A percentile compares a stretch with the other conserved stretches of the same genome.
Evolutionary conservation across 2,329 filamentous ascomycete genomes (phyloP).

Genomic region (Remersonia thermophila): DNA sequence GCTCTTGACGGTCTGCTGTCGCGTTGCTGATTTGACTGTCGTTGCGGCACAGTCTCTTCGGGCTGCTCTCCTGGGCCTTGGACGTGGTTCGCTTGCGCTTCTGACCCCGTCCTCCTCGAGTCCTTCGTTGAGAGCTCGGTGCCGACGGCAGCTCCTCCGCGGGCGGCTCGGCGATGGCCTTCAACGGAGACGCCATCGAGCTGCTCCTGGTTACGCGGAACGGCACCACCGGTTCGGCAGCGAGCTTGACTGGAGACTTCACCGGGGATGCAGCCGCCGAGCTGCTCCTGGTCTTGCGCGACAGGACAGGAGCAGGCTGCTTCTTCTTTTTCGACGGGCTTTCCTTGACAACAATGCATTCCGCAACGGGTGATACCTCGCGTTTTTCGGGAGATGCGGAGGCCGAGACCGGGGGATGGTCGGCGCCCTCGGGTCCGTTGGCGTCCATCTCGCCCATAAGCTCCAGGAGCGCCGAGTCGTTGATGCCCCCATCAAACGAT

Average conservation of each 20-base stretch:
- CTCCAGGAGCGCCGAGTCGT: constrained; percentile 35
- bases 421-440: constrained; percentile 22
- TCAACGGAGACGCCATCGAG: too few species aligned
- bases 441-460: constrained; percentile 39
- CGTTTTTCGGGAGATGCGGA: constrained; percentile 18
- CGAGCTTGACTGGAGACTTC: constrained; percentile 10
- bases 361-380: constrained; percentile 2
- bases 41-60: constrained; percentile 19
- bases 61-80: constrained; percentile 14
- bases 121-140: constrained; percentile 13
- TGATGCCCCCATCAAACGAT: constrained; percentile 31
- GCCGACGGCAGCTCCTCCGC: neutral
- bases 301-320: neutral
- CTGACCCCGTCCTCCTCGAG: constrained; percentile 9
- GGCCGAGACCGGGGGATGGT: constrained; percentile 11
- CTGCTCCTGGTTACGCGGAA: too few species aligned
- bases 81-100: constrained; percentile 22
- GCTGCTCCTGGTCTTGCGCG: constrained; percentile 11
- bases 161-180: too few species aligned
- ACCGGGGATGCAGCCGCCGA: constrained; percentile 2
- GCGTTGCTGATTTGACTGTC: constrained; percentile 14
- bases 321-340: constrained; percentile 12
- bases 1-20: too few species aligned
- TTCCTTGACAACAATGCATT: constrained; percentile 24
- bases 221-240: too few species aligned